These are phyloP conservation scores for Penicillium sp. DNA, from an alignment of 2,329 filamentous ascomycete species.

Conservation along the genomic window DNA sequence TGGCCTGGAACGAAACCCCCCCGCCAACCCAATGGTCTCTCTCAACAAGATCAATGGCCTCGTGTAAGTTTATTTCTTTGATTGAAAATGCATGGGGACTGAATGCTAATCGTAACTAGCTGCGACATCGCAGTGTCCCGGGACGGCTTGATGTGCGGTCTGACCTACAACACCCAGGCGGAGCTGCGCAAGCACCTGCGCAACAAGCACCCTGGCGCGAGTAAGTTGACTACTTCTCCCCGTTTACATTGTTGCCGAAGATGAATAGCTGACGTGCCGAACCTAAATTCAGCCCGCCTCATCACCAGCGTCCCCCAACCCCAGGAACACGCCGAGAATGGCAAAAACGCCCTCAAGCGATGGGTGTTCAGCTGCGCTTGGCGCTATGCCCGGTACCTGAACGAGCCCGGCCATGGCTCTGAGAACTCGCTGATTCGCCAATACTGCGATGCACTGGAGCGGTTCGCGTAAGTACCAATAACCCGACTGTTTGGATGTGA, in stretches of 20 bases:
- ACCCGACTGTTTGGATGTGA: neutral
- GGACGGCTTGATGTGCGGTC: neutral
- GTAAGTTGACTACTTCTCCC: neutral
- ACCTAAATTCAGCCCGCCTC: no score
- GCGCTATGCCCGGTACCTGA: neutral
- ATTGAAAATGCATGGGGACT: neutral
- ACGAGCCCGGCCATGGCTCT: neutral
- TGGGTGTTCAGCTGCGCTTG: slow-evolving; percentile 5
- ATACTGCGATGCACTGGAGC: slow-evolving; percentile 3
- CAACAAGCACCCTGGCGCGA: neutral
- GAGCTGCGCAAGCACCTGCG: neutral
- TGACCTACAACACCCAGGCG: neutral
- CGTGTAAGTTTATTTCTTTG: neutral
- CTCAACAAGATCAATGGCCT: neutral
- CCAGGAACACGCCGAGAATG: neutral
- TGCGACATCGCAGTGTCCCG: neutral
- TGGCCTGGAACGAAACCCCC: neutral
- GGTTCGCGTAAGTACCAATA: neutral
- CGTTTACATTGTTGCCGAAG: neutral
- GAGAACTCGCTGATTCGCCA: neutral
- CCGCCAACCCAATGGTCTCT: neutral
- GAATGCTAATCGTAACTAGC: neutral
- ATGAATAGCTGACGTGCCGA: no score
- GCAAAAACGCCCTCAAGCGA: neutral
- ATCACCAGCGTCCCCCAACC: neutral